A percentile compares a stretch with the other conserved stretches of the same genome.
phyloP scores from a whole-genome alignment of 73 alveolate genomes.

The Symbiodinium pilosum region DNA sequence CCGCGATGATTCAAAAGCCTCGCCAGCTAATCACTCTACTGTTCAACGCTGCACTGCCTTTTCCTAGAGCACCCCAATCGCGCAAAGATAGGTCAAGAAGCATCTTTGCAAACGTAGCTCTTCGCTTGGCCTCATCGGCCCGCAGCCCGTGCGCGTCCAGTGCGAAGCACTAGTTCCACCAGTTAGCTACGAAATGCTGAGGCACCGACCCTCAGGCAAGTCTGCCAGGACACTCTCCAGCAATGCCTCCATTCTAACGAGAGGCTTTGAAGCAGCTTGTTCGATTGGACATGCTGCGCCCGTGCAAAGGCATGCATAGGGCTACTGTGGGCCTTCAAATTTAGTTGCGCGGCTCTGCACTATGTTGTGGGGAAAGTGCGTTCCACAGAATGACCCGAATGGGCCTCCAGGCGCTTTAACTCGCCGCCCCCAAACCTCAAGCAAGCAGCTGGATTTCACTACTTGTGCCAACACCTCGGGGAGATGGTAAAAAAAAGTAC shows the following conservation, averaged over 20 bases:
- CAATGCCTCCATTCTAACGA: not conserved
- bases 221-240: not conserved
- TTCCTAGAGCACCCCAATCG: too few relatives aligned
- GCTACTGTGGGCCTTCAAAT: too few relatives aligned
- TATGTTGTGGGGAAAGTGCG: too few relatives aligned
- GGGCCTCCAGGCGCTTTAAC: conserved; percentile 61
- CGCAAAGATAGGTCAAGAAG: too few relatives aligned
- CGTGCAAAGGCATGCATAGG: not conserved
- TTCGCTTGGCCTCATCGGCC: not conserved
- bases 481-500: too few relatives aligned
- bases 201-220: not conserved
- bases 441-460: too few relatives aligned
- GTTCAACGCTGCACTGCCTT: not conserved
- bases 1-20: conserved; percentile 65
- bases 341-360: too few relatives aligned
- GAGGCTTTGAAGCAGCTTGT: not conserved
- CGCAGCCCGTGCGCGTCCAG: too few relatives aligned
- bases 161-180: too few relatives aligned
- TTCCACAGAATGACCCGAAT: not conserved
- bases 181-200: too few relatives aligned
- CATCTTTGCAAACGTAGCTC: not conserved
- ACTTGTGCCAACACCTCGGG: too few relatives aligned
- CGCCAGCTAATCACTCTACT: not conserved
- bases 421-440: conserved; percentile 89
- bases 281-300: too few relatives aligned